Conservation (phyloP, 1,284 basidiomycete species). For the Sanguinoderma infundibulare region DNA sequence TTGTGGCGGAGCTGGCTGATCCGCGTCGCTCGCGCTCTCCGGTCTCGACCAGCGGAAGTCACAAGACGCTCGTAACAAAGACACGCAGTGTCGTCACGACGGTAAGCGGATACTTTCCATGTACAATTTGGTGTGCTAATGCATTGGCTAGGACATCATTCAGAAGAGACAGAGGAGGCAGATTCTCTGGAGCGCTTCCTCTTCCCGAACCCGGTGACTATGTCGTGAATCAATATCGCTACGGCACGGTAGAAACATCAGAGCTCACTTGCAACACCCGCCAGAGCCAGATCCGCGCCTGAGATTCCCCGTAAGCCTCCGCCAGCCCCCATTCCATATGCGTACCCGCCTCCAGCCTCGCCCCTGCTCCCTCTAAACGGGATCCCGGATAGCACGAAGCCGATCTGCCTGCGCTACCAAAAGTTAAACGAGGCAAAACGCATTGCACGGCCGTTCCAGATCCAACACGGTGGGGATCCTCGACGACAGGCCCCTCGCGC, state of each 20-base stretch:
- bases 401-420: background rate
- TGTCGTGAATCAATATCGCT: background rate
- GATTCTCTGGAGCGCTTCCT: background rate
- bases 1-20: background rate
- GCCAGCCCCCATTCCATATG: background rate
- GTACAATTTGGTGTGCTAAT: background rate
- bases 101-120: no score
- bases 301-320: background rate
- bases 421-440: background rate
- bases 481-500: background rate
- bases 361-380: background rate
- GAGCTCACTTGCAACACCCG: constrained; percentile 17
- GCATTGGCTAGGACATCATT: background rate
- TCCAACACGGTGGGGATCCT: constrained; percentile 3
- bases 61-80: no score
- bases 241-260: background rate
- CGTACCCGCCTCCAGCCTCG: constrained; percentile 8
- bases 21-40: background rate
- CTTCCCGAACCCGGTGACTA: background rate
- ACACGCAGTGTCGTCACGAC: background rate
- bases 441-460: background rate
- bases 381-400: background rate
- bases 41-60: background rate
- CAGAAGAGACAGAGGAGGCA: background rate
- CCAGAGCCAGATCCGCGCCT: constrained; percentile 6